Base-by-base conservation (phyloP, 495 filamentous ascomycete species). In the Aspergillus homomorphus region DNA sequence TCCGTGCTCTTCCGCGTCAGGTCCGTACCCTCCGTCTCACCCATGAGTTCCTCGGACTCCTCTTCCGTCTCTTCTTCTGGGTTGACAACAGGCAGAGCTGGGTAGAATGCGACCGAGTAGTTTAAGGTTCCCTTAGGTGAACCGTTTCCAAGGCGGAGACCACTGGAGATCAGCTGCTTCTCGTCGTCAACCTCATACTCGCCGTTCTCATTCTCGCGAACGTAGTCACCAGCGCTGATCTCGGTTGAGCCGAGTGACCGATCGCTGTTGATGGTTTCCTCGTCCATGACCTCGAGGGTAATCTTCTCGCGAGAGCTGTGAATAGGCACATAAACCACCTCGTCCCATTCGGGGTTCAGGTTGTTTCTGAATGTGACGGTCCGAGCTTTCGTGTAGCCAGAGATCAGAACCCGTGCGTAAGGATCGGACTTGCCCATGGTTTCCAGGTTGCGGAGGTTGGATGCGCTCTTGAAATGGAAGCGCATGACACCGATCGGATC, bases 361-460 rank as follows among this genome's bases (percentile, higher is more conserved):
- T 96, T 96, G 69, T 93, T 99, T 65, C 91, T 86, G 75, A 93
- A 96, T 1, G 94, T 97, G 48, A 99, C 94, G 1, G 95, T 96
- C 53, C 91, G 84, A 19, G 81, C 92, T 66, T 90, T 96, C 65
- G 93, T 87, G 50, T 97, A 82, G 26, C 94, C 93, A 28, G 91
- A 95, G 26, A 96, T 82, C 45, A 97, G 76, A 9, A 97, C 88
- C 18, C 92, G 87, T 22, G 83, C 90, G 66, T 98, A 99, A 0
- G 94, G 90, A 70, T 99, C 94, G 12, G 93, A 97, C 74, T 97
- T 97, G 72, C 94, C 95, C 75, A 99, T 84, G 44, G 90, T 88
- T 68, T 99, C 94, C 53, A 97, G 75, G 69, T 99, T 99, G 46
- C 91, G 90, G 20, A 99, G 82, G 54, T 91, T 80, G 48, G 80